Conservation (phyloP, 345 rosid genomes). For the Garcia nutans region DNA sequence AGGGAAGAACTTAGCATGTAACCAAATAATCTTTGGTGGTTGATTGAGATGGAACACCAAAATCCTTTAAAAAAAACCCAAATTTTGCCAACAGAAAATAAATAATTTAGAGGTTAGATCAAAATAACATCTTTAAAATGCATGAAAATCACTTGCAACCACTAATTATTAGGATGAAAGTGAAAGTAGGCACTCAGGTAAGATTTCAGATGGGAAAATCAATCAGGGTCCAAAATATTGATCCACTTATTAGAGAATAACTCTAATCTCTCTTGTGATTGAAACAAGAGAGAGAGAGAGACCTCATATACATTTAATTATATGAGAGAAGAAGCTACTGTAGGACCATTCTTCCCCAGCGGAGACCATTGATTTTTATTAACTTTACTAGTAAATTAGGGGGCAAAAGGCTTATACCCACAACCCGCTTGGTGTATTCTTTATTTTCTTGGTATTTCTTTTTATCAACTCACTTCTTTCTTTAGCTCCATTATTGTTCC, state of each 20-base stretch:
- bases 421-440: slow-evolving; percentile 26
- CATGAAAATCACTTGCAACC: slow-evolving; percentile 22
- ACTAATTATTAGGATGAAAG: background rate
- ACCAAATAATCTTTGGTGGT: slow-evolving; percentile 6
- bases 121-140: slow-evolving; percentile 11
- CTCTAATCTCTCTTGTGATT: background rate
- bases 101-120: background rate
- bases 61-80: background rate
- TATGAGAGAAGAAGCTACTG: background rate
- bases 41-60: background rate
- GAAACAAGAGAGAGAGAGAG: background rate
- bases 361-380: background rate
- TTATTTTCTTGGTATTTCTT: slow-evolving; percentile 12
- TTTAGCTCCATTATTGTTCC: slow-evolving; percentile 15
- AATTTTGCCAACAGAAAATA: slow-evolving; percentile 5
- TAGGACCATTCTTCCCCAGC: slow-evolving; percentile 12
- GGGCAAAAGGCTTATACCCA: background rate
- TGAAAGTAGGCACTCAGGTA: background rate
- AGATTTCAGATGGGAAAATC: slow-evolving; percentile 5
- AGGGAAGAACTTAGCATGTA: background rate
- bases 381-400: slow-evolving; percentile 4
- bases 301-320: background rate
- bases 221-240: background rate
- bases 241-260: background rate
- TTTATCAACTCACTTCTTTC: background rate